A percentile compares a stretch with the other conserved stretches of the same genome.
phyloP scores from a whole-genome alignment of 306 rosid species.

The Potentilla sterilis region DNA sequence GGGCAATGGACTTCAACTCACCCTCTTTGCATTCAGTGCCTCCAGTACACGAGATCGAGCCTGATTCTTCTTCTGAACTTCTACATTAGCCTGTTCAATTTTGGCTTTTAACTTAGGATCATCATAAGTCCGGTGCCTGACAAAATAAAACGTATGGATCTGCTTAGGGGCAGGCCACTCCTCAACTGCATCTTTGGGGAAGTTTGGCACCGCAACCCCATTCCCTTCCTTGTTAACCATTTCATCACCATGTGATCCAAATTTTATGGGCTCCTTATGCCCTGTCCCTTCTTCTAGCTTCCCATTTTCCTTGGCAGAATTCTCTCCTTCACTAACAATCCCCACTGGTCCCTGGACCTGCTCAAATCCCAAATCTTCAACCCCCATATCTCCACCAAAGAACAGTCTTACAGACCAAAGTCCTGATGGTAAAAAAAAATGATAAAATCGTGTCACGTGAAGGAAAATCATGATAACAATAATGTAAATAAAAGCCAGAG shows the following conservation, averaged over 20 bases:
- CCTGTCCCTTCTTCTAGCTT: slow-evolving; percentile 45
- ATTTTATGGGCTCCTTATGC: slow-evolving; percentile 55
- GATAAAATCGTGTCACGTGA: slow-evolving; percentile 16
- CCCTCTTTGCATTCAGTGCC: slow-evolving; percentile 84
- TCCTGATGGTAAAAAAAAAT: slow-evolving; percentile 32
- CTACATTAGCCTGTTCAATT: slow-evolving; percentile 61
- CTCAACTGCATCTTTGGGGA: slow-evolving; percentile 68
- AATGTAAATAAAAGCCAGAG: neutral
- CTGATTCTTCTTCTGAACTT: slow-evolving; percentile 66
- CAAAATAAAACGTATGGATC: slow-evolving; percentile 63
- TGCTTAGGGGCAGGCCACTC: slow-evolving; percentile 99
- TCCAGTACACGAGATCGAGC: slow-evolving; percentile 69
- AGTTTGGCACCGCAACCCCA: slow-evolving; percentile 39
- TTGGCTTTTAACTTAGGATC: slow-evolving; percentile 75
- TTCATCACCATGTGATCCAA: slow-evolving; percentile 89
- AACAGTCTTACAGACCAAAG: slow-evolving; percentile 37
- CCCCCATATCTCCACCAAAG: slow-evolving; percentile 57
- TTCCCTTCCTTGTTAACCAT: slow-evolving; percentile 51
- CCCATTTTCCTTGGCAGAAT: slow-evolving; percentile 59
- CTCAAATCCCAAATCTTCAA: slow-evolving; percentile 85
- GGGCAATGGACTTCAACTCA: slow-evolving; percentile 39
- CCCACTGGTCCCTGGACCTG: slow-evolving; percentile 71
- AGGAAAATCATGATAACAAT: neutral
- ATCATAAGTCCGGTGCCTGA: slow-evolving; percentile 60
- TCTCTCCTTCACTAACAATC: slow-evolving; percentile 41